Conservation (phyloP, 2,329 filamentous ascomycete genomes). For the Lasiodiplodia sp. region DNA sequence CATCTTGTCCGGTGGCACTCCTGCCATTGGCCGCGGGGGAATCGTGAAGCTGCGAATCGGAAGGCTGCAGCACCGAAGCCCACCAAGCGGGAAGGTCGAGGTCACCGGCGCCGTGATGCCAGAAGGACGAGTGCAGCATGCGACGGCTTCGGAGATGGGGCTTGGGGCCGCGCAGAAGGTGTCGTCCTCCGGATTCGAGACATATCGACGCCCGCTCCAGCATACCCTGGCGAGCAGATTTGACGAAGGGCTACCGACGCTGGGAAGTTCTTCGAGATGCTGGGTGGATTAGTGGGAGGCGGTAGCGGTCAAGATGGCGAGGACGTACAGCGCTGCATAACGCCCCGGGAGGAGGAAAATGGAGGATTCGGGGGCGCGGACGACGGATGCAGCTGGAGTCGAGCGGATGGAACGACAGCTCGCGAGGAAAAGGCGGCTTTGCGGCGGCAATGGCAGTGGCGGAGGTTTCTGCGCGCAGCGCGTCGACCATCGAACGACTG, state of each 20-base stretch:
- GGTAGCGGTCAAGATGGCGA: neutral
- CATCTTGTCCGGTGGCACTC: neutral
- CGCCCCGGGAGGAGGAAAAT: neutral
- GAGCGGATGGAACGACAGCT: neutral
- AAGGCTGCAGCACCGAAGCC: constrained; percentile 33
- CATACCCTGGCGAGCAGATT: constrained; percentile 51
- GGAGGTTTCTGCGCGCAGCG: constrained; percentile 13
- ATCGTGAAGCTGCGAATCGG: neutral
- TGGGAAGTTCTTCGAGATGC: neutral
- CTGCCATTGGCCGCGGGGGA: constrained; percentile 18
- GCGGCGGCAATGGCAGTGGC: constrained; percentile 26
- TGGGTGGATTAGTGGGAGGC: constrained; percentile 10
- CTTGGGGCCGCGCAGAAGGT: constrained; percentile 54
- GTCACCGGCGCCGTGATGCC: constrained; percentile 62
- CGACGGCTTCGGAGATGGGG: constrained; percentile 53
- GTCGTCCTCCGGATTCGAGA: constrained; percentile 63
- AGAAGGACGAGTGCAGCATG: constrained; percentile 62
- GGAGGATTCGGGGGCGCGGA: neutral
- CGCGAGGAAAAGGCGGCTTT: neutral
- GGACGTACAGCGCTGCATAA: constrained; percentile 28
- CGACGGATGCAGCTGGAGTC: neutral
- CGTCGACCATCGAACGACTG: constrained; percentile 12
- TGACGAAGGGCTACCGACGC: constrained; percentile 18
- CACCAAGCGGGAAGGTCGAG: constrained; percentile 49
- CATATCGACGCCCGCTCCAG: constrained; percentile 67